Evolutionary conservation across 768 basidiomycete species (phyloP).

Genomic region (Gelatoporia subvermispora): DNA sequence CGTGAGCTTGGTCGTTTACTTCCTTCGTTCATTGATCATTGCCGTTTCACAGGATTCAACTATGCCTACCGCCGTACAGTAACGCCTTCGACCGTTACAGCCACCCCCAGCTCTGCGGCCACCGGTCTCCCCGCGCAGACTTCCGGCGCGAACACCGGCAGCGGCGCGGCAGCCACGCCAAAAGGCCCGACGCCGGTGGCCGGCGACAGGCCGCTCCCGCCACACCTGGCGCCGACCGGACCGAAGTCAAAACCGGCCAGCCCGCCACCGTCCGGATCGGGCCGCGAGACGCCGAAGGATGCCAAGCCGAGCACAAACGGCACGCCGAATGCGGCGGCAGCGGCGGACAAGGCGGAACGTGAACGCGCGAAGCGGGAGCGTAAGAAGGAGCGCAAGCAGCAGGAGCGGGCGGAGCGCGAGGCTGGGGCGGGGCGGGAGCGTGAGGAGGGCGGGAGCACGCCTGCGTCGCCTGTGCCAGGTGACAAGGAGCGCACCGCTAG

Average conservation of each 20-base stretch:
- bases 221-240: constrained; percentile 18
- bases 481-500: constrained; percentile 11
- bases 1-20: constrained; percentile 15
- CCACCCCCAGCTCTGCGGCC: constrained; percentile 55
- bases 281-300: constrained; percentile 32
- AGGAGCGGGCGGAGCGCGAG: constrained; percentile 43
- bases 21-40: background rate
- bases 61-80: constrained; percentile 86
- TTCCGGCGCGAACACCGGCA: constrained; percentile 28
- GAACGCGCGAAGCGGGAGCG: constrained; percentile 58
- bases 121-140: constrained; percentile 43
- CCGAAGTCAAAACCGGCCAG: constrained; percentile 19
- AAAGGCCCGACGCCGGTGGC: constrained; percentile 19
- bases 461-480: constrained; percentile 13
- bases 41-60: constrained; percentile 69
- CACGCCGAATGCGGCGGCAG: constrained; percentile 17
- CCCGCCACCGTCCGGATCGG: constrained; percentile 25
- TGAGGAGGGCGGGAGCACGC: constrained; percentile 26
- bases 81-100: constrained; percentile 42
- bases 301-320: constrained; percentile 31
- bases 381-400: constrained; percentile 59
- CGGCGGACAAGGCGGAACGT: constrained; percentile 47
- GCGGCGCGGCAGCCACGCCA: constrained; percentile 31
- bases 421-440: constrained; percentile 29
- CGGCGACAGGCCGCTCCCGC: constrained; percentile 30